These are phyloP conservation scores for Trichocomaceae sp. DNA, from an alignment of 2,329 filamentous ascomycete species.

Conservation along the genomic window DNA sequence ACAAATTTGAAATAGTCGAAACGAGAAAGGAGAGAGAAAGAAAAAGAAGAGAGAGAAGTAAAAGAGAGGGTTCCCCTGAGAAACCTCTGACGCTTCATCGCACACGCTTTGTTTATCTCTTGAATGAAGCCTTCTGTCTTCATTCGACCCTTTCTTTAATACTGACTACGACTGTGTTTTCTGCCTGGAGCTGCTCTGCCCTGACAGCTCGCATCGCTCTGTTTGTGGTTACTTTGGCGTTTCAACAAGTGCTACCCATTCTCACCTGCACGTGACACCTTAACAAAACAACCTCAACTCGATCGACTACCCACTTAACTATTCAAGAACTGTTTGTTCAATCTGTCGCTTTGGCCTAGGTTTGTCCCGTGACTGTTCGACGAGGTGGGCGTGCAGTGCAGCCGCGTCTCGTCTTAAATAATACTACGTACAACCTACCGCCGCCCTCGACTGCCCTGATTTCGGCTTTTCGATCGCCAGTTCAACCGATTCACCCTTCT, in stretches of 20 bases:
- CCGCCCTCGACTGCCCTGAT: not conserved
- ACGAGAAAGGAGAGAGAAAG: slow-evolving; percentile 16
- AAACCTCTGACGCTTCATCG: slow-evolving; percentile 2
- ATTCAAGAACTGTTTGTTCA: not conserved
- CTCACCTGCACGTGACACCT: slow-evolving; percentile 4
- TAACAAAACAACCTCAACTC: not conserved
- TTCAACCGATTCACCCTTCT: slow-evolving; percentile 3
- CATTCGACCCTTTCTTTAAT: slow-evolving; percentile 8
- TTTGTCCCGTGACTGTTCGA: slow-evolving; percentile 7
- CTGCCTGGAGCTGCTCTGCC: not conserved
- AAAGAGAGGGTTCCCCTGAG: slow-evolving; percentile 16
- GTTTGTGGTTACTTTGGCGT: not conserved
- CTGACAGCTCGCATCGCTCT: not conserved
- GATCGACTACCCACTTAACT: not conserved
- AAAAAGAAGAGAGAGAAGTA: not conserved
- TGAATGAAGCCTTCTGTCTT: not conserved
- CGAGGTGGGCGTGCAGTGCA: slow-evolving; percentile 33
- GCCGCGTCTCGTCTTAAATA: slow-evolving; percentile 13
- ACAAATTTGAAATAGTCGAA: slow-evolving; percentile 16
- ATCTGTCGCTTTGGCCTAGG: not conserved
- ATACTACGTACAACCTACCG: not conserved
- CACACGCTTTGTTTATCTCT: slow-evolving; percentile 11
- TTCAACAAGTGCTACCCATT: not conserved
- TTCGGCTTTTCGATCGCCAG: not conserved
- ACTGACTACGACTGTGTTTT: not conserved